phyloP scores from a whole-genome alignment of 768 basidiomycete genomes.

The Pulveroboletus ravenelii region DNA sequence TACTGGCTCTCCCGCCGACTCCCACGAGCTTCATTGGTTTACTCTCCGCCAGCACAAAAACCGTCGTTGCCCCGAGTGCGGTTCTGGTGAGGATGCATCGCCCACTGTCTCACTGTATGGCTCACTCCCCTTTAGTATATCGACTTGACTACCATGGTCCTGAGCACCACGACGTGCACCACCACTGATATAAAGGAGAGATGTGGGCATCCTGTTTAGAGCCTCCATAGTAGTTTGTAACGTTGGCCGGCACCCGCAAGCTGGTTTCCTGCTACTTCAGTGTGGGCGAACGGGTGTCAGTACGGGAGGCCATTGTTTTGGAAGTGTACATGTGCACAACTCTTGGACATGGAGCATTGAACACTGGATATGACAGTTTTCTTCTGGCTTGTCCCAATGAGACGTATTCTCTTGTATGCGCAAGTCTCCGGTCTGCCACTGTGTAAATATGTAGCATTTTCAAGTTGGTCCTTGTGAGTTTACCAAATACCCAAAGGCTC shows the following conservation, averaged over 20 bases:
- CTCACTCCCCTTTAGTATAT: conserved; percentile 49
- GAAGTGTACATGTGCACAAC: background rate
- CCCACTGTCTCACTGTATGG: background rate
- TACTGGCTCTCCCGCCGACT: conserved; percentile 92
- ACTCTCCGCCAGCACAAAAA: conserved; percentile 58
- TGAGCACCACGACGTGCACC: conserved; percentile 44
- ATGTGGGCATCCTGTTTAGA: conserved; percentile 8
- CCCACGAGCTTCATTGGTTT: conserved; percentile 91
- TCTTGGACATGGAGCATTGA: background rate
- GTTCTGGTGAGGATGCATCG: conserved; percentile 61
- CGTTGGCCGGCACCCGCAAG: background rate
- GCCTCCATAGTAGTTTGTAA: conserved; percentile 15
- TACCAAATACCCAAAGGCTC: too few species aligned
- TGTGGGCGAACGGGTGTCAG: background rate
- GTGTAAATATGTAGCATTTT: too few species aligned
- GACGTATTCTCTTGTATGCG: too few species aligned
- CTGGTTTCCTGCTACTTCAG: background rate
- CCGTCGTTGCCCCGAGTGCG: conserved; percentile 88
- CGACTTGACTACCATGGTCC: conserved; percentile 67
- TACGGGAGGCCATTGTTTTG: background rate
- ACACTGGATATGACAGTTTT: background rate
- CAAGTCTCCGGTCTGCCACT: too few species aligned
- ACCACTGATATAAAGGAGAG: conserved; percentile 34
- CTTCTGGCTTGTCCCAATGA: background rate
- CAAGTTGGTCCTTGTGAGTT: background rate